Base-by-base conservation (phyloP, 2,329 filamentous ascomycete species). In the Verticillium tricorpus region DNA sequence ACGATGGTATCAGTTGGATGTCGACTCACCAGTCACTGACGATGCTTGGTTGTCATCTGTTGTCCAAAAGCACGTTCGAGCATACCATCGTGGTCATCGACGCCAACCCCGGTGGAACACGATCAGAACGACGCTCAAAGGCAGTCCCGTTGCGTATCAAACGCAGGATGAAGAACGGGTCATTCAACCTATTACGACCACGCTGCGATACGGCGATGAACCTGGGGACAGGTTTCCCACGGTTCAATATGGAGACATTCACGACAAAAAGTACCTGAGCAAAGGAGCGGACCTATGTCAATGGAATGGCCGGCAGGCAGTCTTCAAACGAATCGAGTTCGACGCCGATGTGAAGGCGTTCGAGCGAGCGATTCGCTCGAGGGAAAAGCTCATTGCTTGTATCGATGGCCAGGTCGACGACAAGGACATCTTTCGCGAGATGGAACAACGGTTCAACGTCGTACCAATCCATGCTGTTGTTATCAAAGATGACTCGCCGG, bases 281-380 rank as follows among this genome's bases (percentile, higher is more conserved):
- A 59, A 62, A 52, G 58, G 58, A 12, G 57, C 61, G 19, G 63
- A 66, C 34, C 57, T 56, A 5, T 66, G 62, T 57, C 58, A 31
- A 2, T 66, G 63, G 65, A 32, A 62, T 45, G 57, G 39, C 35
- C 57, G 58, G 35, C 57, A 61, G 32, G 65, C 63, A 37, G 64
- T 67, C 40, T 68, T 68, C 56, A 67, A 68, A 58, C 64, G 65
- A n/a, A 68, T 68, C 57, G 66, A 67, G 45, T 68, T 67, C 52
- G 62, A 64, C 50, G 57, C 59, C 35, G 64, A 68, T 50, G 45
- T 65, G 31, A 54, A 60, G 11, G 50, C 60, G 6, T 58, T 65
- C 22, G 50, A 64, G 45, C 55, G 37, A 8, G 66, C 66, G 58
- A 67, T 68, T 15, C 62, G 57, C 22, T 55, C 60, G 14, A 60